Evolutionary conservation across 2,329 filamentous ascomycete species (phyloP), one percentile per base, ranked within the genome.

Genomic region (Ophiostoma triangulosporum): DNA sequence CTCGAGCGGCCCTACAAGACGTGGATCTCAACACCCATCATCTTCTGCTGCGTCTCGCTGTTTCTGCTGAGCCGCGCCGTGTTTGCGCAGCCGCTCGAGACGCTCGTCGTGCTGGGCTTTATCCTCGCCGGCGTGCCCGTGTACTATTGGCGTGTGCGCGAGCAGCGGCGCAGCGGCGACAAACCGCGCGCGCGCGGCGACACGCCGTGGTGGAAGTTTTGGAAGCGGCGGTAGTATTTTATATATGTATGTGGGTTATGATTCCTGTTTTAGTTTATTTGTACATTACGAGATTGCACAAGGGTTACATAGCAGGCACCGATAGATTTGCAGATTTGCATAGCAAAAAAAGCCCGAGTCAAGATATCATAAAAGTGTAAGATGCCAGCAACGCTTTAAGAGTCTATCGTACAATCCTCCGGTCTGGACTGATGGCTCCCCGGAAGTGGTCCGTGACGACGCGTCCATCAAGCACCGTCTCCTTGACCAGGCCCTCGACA

Each of bases 21-120:
- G 3, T 98, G 91, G 93, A 95, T 98, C 63, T 85, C 84, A 1
- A 98, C 93, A 2, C 93, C 93, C 11, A 91, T 98, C 59, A 91
- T 96, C 54, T 98, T 98, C 66, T 98, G 93, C 76, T 98, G 93
- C 64, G 93, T 98, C 36, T 95, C 88, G 65, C 68, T 98, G 59
- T 98, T 98, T 65, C 68, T 98, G 59, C 77, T 98, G 40, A 90
- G 83, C 63, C 76, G 93, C 50, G 89, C 90, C 3, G 82, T 97
- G 14, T 93, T 98, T 64, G 86, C 89, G 31, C 84, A 95, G 68
- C 93, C 93, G 4, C 62, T 95, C 51, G 90, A 98, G 73, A 95
- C 91, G 0, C 65, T 95, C 24, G 80, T 91, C 22, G 93, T 98
- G 7, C 73, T 96, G 6, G 83, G 73, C 0, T 98, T 97, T 63